These are phyloP conservation scores for Cryphonectria parasitica DNA, from an alignment of 2,329 filamentous ascomycete species.

Conservation along the genomic window DNA sequence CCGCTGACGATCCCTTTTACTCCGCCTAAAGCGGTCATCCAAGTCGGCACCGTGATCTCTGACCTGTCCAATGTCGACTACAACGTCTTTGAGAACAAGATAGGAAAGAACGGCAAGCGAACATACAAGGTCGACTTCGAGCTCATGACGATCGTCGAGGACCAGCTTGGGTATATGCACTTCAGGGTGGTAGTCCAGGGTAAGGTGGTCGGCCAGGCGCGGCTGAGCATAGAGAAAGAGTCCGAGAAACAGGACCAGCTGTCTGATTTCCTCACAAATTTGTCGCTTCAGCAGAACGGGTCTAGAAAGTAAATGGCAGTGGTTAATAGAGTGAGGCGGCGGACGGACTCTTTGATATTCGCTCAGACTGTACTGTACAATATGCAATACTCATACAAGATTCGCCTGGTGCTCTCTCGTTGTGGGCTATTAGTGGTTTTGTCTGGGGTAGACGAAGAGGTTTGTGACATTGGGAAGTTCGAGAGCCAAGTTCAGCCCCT, in stretches of 20 bases:
- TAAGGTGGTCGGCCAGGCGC: constrained; percentile 6
- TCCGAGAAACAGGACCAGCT: constrained; percentile 9
- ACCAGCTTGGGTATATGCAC: constrained; percentile 13
- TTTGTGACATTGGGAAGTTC: neutral
- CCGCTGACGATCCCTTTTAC: neutral
- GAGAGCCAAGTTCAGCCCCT: neutral
- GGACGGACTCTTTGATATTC: neutral
- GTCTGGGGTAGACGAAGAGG: neutral
- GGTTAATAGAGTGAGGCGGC: neutral
- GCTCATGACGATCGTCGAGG: constrained; percentile 2
- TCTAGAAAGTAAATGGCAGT: neutral
- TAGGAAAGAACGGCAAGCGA: neutral
- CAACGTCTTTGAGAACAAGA: constrained; percentile 4
- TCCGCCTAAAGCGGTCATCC: neutral
- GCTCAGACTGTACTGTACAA: neutral
- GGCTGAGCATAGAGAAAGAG: constrained; percentile 12
- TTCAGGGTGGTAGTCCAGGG: constrained; percentile 9
- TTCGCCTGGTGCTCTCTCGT: neutral
- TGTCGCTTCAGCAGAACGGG: constrained; percentile 2
- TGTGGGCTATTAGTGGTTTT: neutral
- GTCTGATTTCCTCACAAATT: neutral
- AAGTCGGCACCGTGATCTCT: constrained; percentile 14
- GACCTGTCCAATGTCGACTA: constrained; percentile 11
- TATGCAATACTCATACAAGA: neutral
- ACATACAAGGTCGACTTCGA: constrained; percentile 11